Conservation (phyloP, 768 basidiomycete genomes). For the Lactarius hatsudake region DNA sequence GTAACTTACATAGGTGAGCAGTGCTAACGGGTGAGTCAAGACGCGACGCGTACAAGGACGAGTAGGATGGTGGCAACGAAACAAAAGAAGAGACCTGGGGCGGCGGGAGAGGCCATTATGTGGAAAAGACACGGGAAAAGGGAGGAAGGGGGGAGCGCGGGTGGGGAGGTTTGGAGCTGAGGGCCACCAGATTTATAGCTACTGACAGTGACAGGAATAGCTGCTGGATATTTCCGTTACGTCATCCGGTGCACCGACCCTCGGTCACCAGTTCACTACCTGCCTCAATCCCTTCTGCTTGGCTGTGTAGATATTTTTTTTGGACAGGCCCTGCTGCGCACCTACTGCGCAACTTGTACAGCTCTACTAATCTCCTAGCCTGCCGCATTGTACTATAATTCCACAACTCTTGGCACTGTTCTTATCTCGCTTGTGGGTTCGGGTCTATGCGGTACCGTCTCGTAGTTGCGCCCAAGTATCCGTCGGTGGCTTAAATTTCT, state of each 20-base stretch:
- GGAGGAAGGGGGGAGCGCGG: neutral
- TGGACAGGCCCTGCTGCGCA: neutral
- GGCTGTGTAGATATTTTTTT: neutral
- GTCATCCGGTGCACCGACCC: neutral
- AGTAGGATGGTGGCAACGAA: slow-evolving; percentile 70
- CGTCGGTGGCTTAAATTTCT: neutral
- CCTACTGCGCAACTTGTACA: neutral
- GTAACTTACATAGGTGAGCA: slow-evolving; percentile 8
- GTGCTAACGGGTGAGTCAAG: slow-evolving; percentile 2
- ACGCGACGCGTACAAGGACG: slow-evolving; percentile 53
- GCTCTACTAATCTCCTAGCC: neutral
- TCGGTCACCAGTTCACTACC: neutral
- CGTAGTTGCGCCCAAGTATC: neutral
- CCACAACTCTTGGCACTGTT: neutral
- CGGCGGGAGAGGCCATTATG: slow-evolving; percentile 54
- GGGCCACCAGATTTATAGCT: neutral
- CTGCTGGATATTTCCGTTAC: neutral
- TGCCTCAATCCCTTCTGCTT: neutral
- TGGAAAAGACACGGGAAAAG: neutral
- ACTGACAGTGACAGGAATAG: no score
- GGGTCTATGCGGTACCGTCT: no score
- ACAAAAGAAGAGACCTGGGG: slow-evolving; percentile 69
- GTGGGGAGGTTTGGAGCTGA: neutral
- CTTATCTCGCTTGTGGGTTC: no score
- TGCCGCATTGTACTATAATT: neutral